Percentiles rank a stretch among this genome's conserved stretches.
phyloP scores from a whole-genome alignment of 805 yeast species.

The Saturnispora kantuleensis region DNA sequence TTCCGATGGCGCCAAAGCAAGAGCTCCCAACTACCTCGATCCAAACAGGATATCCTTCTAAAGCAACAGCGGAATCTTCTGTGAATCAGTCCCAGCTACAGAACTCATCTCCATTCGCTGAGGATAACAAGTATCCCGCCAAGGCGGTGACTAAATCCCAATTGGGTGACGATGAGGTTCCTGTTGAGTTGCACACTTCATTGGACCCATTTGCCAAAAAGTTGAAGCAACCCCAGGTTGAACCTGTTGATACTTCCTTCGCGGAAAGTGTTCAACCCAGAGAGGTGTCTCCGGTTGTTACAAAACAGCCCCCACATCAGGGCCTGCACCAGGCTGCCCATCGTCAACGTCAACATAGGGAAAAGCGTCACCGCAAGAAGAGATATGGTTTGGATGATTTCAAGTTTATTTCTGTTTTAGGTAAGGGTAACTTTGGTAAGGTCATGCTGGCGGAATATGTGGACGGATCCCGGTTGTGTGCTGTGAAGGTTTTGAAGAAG shows the following conservation, averaged over 20 bases:
- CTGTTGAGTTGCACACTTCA: background rate
- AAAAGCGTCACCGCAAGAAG: conserved; percentile 42
- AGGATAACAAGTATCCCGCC: conserved; percentile 15
- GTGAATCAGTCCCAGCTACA: background rate
- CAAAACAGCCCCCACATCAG: conserved; percentile 11
- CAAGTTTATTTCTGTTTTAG: conserved; percentile 86
- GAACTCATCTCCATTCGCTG: background rate
- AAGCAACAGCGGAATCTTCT: background rate
- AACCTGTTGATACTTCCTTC: background rate
- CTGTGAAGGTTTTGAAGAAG: conserved; percentile 92
- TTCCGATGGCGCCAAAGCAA: background rate
- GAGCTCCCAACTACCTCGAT: background rate
- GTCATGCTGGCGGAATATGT: conserved; percentile 95
- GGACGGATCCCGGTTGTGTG: conserved; percentile 72
- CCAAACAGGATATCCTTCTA: background rate
- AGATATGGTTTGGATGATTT: conserved; percentile 91
- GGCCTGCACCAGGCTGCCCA: conserved; percentile 12
- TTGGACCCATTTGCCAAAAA: conserved; percentile 4
- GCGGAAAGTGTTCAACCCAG: background rate
- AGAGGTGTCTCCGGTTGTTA: background rate
- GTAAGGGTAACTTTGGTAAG: conserved; percentile 98
- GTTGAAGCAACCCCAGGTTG: background rate
- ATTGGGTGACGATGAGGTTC: background rate
- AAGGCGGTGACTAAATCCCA: conserved; percentile 17
- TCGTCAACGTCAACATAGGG: conserved; percentile 19